phyloP scores from a whole-genome alignment of 2,329 filamentous ascomycete species.

The Phaeosphaeria sp. region DNA sequence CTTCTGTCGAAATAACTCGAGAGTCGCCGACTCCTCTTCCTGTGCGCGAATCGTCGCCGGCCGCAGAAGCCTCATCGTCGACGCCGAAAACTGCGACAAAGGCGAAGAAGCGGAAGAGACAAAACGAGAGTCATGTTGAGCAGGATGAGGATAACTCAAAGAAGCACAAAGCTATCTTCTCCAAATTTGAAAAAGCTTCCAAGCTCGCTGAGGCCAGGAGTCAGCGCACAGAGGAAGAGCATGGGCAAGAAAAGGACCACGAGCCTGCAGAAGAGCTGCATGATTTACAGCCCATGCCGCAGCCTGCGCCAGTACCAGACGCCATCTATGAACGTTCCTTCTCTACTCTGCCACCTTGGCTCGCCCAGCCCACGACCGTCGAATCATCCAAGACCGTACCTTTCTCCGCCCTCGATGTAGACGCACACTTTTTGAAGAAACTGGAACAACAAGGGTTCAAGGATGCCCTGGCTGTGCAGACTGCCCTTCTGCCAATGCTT shows the following conservation, averaged over 20 bases:
- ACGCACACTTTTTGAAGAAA: constrained; percentile 64
- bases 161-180: constrained; percentile 50
- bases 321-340: constrained; percentile 69
- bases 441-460: constrained; percentile 73
- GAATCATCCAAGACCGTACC: constrained; percentile 64
- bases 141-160: constrained; percentile 40
- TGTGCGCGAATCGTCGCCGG: constrained; percentile 3
- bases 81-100: constrained; percentile 34
- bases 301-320: constrained; percentile 70
- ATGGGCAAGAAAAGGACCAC: constrained; percentile 44
- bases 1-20: background rate
- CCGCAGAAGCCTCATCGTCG: constrained; percentile 3
- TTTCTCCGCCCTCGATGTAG: constrained; percentile 71
- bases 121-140: constrained; percentile 26
- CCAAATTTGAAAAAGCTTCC: constrained; percentile 54
- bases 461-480: constrained; percentile 80
- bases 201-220: constrained; percentile 34
- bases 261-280: constrained; percentile 60
- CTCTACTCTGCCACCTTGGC: constrained; percentile 81
- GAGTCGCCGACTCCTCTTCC: constrained; percentile 6
- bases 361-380: constrained; percentile 76
- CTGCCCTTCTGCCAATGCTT: constrained; percentile 79
- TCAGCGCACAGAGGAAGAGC: constrained; percentile 19
- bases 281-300: constrained; percentile 81
- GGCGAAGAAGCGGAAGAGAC: constrained; percentile 45